Evolutionary conservation across 2,329 filamentous ascomycete species (phyloP), one percentile per base, ranked within the genome.

Genomic region (Juglanconis juglandina): DNA sequence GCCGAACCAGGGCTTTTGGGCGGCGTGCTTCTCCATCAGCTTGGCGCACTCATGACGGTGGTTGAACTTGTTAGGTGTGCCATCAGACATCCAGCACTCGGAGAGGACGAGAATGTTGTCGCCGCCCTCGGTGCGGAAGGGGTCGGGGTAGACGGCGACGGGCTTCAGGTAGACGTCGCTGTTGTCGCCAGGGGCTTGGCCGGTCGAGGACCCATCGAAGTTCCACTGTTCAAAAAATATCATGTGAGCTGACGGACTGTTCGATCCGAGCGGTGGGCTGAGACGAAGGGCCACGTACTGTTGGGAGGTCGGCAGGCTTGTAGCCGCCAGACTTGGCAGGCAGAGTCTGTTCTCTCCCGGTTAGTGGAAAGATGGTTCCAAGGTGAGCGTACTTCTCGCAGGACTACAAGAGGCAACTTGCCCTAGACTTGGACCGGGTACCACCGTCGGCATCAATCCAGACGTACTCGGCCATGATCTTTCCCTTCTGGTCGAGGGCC

Each of bases 11-110:
- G 95, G 93, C 75, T 90, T 83, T 71, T 94, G 88, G 60, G 87
- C 81, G 75, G 87, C 87, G 77, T 97, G 87, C 65, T 87, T 84
- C 77, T 95, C 87, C 91, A 98, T 96, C 70, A 97, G 83, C 77
- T 95, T 89, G 73, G 86, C 86, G 72, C 88, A 90, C 72, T 98
- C 94, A 76, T 97, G 90, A 69, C 95, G 91, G 88, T 89, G 91
- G 89, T 99, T 99, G 89, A 86, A 98, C 79, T 96, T 93, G 88
- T 98, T 99, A 78, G 95, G 95, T 65, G 87, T 92, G 73, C 92
- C 93, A 78, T 97, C 93, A 67, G 90, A 82, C 75, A 94, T 92
- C 90, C 92, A 97, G 78, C 91, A 96, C 83, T 97, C 94, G 74
- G 88, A 86, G 72, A 98, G 89, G 70, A 98, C 94, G 69, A 97